These are phyloP conservation scores for Populus ilicifolia DNA, from an alignment of 345 rosid species.

Conservation along the genomic window DNA sequence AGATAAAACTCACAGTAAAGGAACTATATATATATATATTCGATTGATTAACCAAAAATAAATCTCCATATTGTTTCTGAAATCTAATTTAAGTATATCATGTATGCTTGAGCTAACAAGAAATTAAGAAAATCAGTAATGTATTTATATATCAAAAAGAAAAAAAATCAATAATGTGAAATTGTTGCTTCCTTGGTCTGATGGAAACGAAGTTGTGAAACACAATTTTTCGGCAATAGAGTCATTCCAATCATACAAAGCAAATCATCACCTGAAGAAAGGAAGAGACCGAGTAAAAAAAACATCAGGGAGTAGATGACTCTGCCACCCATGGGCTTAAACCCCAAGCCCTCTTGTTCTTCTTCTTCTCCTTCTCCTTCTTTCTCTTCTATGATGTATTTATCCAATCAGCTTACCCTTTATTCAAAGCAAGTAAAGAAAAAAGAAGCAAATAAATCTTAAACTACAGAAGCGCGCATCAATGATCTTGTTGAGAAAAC, in stretches of 20 bases:
- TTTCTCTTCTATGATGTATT: background rate
- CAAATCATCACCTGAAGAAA: slow-evolving; percentile 33
- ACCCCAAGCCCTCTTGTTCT: background rate
- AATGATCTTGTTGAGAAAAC: slow-evolving; percentile 15
- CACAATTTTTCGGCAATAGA: background rate
- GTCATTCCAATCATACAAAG: background rate
- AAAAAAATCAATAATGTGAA: background rate
- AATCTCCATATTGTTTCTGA: background rate
- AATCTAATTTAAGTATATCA: background rate
- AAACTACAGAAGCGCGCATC: slow-evolving; percentile 10
- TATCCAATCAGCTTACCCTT: background rate
- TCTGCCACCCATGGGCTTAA: slow-evolving; percentile 26
- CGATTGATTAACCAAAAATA: background rate
- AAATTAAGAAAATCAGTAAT: background rate
- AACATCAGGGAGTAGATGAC: slow-evolving; percentile 10
- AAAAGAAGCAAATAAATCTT: slow-evolving; percentile 8
- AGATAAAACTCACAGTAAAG: background rate
- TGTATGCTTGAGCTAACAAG: background rate
- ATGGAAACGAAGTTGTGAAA: background rate
- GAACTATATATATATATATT: background rate
- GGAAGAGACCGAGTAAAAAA: slow-evolving; percentile 19
- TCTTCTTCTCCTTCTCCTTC: background rate
- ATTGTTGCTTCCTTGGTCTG: background rate
- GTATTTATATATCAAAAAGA: no score
- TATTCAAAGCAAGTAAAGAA: slow-evolving; percentile 7